Base-by-base conservation (phyloP, 306 rosid genomes). In the Mucuna pruriens region DNA sequence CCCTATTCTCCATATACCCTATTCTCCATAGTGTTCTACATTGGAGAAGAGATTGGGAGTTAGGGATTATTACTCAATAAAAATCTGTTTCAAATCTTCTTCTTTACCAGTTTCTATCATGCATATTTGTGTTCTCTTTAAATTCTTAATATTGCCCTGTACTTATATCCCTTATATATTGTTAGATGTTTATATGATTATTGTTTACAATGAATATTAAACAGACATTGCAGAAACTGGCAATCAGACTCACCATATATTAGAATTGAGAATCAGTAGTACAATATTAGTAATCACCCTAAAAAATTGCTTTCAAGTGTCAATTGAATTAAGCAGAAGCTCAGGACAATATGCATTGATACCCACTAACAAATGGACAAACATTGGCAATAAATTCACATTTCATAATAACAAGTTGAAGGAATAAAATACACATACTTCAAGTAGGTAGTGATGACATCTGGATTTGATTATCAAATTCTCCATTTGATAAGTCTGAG, bases 401-500 rank as follows among this genome's bases (percentile, higher is more conserved):
- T 71, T 51, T 23, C 16, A 48, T 70, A 80, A 46, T 15, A 65
- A 48, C 57, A 61, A 69, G 44, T 64, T 46, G 46, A 40, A 31
- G 63, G 57, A 44, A 33, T 54, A 73, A 74, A 74, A 66, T 13
- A 63, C 61, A 81, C 85, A 58, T 90, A 93, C 95, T 82, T 91
- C 92, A 96, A 80, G 97, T 94, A 77, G 99, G 99, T 71, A 96
- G 94, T 3, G 97, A 48, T 26, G 99, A 82, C 94, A 88, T 87
- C 85, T 90, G 94, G 74, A 83, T 80, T 74, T 85, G 86, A 48
- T 86, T 85, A 9, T 82, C 96, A 80, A 89, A 89, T 74, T 88
- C 85, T 64, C 88, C 94, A 83, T 78, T 85, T 25, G 91, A 78
- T 60, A 82, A 66, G 77, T 92, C 91, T 26, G 90, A 60, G 52